Percentiles rank a stretch among this genome's conserved stretches.
These are phyloP conservation scores for Eutrema heterophyllum DNA, from an alignment of 345 rosid species.

Conservation along the genomic window DNA sequence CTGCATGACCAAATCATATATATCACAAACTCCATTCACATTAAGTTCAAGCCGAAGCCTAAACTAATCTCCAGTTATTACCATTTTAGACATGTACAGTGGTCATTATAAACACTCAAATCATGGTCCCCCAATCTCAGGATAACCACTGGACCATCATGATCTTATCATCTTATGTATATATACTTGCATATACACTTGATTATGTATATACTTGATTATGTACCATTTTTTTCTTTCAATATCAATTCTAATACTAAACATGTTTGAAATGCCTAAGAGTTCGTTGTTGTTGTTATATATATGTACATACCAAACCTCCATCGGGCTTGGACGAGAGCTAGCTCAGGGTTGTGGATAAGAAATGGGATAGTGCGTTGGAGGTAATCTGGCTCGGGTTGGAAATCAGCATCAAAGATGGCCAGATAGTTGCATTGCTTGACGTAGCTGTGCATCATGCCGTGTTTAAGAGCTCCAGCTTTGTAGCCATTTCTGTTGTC, in stretches of 20 bases:
- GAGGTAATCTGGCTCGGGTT: constrained; percentile 43
- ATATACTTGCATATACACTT: not conserved
- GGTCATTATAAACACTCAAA: not conserved
- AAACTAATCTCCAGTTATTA: too few relatives aligned
- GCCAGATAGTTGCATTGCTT: constrained; percentile 39
- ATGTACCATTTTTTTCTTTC: not conserved
- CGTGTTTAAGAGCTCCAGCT: constrained; percentile 48
- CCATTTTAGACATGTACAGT: too few relatives aligned
- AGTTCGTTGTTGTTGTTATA: not conserved
- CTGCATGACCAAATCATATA: constrained; percentile 3
- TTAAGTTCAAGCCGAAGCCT: too few relatives aligned
- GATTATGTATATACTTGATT: not conserved
- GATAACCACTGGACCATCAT: not conserved
- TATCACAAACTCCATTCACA: not conserved
- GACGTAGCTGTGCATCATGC: constrained; percentile 43
- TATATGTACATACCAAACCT: constrained; percentile 37
- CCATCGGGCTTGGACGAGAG: constrained; percentile 41
- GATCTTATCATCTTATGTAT: not conserved
- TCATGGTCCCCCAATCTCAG: not conserved
- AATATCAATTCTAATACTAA: not conserved
- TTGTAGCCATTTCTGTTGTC: constrained; percentile 49
- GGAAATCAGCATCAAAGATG: constrained; percentile 51
- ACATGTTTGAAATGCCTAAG: not conserved
- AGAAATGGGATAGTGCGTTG: constrained; percentile 39
- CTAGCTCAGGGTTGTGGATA: constrained; percentile 34